phyloP scores from a whole-genome alignment of 2,329 filamentous ascomycete genomes.

The Biscogniauxia sp. region DNA sequence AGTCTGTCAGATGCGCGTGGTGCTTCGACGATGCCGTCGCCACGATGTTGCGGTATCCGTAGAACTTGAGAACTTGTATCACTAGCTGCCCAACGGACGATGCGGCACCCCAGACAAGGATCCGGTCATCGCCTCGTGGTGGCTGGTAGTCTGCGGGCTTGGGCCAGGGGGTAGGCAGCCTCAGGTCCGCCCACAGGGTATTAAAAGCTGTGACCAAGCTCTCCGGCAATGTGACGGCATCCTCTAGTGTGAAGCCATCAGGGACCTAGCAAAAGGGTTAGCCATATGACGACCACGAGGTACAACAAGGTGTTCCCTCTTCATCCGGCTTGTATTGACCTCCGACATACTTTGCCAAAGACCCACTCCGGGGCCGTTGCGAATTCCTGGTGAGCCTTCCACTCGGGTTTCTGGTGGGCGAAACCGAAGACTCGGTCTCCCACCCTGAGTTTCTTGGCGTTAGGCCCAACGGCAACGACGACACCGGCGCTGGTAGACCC shows the following conservation, averaged over 20 bases:
- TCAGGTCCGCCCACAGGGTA: slow-evolving; percentile 48
- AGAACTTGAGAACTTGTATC: slow-evolving; percentile 50
- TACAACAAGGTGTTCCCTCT: neutral
- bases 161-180: slow-evolving; percentile 56
- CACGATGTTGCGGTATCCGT: slow-evolving; percentile 51
- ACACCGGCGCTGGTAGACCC: slow-evolving; percentile 52
- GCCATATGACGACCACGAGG: neutral
- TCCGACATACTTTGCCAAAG: slow-evolving; percentile 37
- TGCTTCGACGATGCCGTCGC: slow-evolving; percentile 46
- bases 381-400: slow-evolving; percentile 56
- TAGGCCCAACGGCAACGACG: slow-evolving; percentile 49
- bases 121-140: slow-evolving; percentile 34
- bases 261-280: slow-evolving; percentile 19
- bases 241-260: slow-evolving; percentile 21
- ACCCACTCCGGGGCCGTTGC: slow-evolving; percentile 50
- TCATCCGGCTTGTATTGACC: neutral
- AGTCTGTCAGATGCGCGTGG: slow-evolving; percentile 39
- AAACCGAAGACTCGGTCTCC: slow-evolving; percentile 59
- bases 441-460: slow-evolving; percentile 42
- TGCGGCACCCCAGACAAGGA: slow-evolving; percentile 53
- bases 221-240: slow-evolving; percentile 46
- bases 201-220: slow-evolving; percentile 62
- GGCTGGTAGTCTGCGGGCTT: slow-evolving; percentile 41
- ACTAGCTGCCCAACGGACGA: slow-evolving; percentile 51
- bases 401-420: slow-evolving; percentile 43